phyloP scores from a whole-genome alignment of 306 rosid species.

The Herpetospermum pedunculosum region DNA sequence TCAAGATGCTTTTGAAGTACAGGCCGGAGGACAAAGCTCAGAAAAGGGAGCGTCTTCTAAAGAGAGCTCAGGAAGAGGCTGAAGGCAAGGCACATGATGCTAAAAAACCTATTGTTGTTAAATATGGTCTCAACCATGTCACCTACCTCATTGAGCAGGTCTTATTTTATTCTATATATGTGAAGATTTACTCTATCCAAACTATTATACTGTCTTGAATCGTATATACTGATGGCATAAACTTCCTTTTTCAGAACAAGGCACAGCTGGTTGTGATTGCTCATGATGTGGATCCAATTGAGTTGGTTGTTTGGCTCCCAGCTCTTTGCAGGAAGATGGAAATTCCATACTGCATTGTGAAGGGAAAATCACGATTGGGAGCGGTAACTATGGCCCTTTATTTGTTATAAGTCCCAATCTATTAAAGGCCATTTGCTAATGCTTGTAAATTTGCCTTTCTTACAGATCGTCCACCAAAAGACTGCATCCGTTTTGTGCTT shows the following conservation, averaged over 20 bases:
- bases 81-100: slow-evolving; percentile 53
- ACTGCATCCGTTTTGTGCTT: slow-evolving; percentile 60
- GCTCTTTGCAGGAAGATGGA: slow-evolving; percentile 80
- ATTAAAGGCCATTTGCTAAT: not conserved
- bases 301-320: slow-evolving; percentile 75
- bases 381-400: slow-evolving; percentile 20
- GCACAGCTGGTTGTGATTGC: slow-evolving; percentile 77
- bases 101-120: slow-evolving; percentile 59
- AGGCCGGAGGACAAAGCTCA: slow-evolving; percentile 68
- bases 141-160: slow-evolving; percentile 80
- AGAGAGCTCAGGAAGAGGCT: slow-evolving; percentile 63
- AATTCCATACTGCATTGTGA: slow-evolving; percentile 72
- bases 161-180: not conserved
- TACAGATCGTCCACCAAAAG: slow-evolving; percentile 64
- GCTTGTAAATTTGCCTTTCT: not conserved
- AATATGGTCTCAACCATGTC: slow-evolving; percentile 75
- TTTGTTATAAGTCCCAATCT: no score
- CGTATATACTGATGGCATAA: not conserved
- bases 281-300: slow-evolving; percentile 76
- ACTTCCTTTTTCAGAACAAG: slow-evolving; percentile 34
- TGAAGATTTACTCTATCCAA: not conserved
- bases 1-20: slow-evolving; percentile 69
- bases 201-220: not conserved
- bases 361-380: slow-evolving; percentile 75
- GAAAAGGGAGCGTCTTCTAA: slow-evolving; percentile 61